Conservation (phyloP, 371 early-diverging fungal genomes). For the Entomophthora muscae region DNA sequence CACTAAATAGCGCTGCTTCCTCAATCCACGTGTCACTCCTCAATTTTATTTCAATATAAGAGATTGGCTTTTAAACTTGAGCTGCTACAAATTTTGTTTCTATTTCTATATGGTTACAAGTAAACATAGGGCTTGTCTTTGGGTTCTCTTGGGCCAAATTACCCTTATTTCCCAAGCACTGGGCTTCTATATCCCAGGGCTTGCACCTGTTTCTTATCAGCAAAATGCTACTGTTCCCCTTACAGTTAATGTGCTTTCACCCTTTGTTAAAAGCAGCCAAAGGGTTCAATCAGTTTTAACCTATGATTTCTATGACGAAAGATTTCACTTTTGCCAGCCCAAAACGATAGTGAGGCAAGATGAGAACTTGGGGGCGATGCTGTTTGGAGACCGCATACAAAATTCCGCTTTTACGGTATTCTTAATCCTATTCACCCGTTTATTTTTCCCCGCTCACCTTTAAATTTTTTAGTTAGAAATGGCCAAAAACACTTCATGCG, state of each 20-base stretch:
- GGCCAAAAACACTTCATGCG: conserved; percentile 31
- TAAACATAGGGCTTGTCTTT: background rate
- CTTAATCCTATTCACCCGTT: background rate
- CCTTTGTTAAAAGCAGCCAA: conserved; percentile 26
- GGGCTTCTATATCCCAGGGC: conserved; percentile 83
- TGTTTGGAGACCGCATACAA: conserved; percentile 93
- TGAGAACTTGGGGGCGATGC: conserved; percentile 76
- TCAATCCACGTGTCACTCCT: no score
- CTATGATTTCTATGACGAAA: conserved; percentile 65
- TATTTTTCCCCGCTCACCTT: background rate
- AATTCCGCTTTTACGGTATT: conserved; percentile 62
- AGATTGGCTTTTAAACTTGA: background rate
- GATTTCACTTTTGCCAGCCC: conserved; percentile 76
- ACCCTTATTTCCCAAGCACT: background rate
- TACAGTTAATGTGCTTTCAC: conserved; percentile 77
- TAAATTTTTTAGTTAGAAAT: conserved; percentile 30
- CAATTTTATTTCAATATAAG: no score
- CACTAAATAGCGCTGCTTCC: no score
- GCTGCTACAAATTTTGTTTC: no score
- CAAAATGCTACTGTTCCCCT: conserved; percentile 48
- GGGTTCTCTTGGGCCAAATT: background rate
- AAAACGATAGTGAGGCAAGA: conserved; percentile 40
- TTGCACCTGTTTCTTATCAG: conserved; percentile 75
- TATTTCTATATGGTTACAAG: background rate
- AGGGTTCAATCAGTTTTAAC: conserved; percentile 58